Base-by-base conservation (phyloP, 257 asterid genomes). In the Primulina tabacum region DNA sequence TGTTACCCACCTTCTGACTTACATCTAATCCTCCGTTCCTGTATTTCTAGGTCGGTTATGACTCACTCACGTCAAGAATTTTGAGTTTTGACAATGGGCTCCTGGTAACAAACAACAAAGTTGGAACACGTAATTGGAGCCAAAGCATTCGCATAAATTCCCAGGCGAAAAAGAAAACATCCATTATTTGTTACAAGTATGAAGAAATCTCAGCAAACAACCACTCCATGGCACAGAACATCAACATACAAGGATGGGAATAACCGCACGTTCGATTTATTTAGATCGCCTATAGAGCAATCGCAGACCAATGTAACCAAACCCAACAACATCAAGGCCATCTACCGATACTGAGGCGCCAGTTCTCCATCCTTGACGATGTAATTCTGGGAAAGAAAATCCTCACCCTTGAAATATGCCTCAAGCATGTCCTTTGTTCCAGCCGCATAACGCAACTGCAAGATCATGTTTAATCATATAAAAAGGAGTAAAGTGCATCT, bases 351-450 rank as follows among this genome's bases (percentile, higher is more conserved):
- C 67, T 94, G 99, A 82, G 89, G 81, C 5, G 99, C 99, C 35
- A 94, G 82, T 59, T 94, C 92, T 30, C 99, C 99, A 61, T 94
- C 96, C 92, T 94, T 94, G 79, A 94, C 99, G 70, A 94, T 91
- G 92, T 94, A 94, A 74, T 94, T 53, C 47, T 86, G 92, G 11
- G 82, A 30, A 3, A 97, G 96, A 72, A 94, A 94, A 35, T 94
- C 99, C 67, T 91, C 88, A 34, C 99, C 99, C 83, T 86, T 94
- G 93, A 94, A 94, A 67, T 94, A 94, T 77, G 83, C 74, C 16
- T 91, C 96, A 79, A 94, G 90, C 99, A 94, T 94, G 85, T 91
- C 99, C 87, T 89, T 94, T 1, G 76, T 77, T 65, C 99, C 98
- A 28, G 90, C 98, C 14, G 99, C 99, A 62, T 91, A 94, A 2